Evolutionary conservation across 257 asterid genomes (phyloP), one percentile per base, ranked within the genome.

Genomic region (Ilex asprella): DNA sequence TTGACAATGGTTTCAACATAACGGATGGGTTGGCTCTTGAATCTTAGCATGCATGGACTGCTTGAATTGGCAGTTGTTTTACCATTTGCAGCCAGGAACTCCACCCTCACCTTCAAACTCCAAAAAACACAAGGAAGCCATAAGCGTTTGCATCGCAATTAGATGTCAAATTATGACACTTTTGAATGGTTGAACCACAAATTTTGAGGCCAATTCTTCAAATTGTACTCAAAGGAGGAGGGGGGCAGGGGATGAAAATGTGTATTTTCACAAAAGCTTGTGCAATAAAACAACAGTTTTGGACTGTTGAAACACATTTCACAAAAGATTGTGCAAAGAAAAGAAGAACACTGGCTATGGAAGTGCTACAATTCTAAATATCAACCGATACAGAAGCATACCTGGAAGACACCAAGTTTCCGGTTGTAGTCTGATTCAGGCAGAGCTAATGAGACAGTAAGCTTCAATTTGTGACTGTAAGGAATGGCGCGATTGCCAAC

Each of bases 371-470:
- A 11, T 21, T 21, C 10, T 6, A 11, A 14, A 0, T 46, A 0
- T 10, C 52, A 46, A 14, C 15, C 11, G 4, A 46, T 46, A 3
- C 31, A 51, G 55, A 41, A 30, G 44, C 16, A 8, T 78, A 82
- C 94, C 94, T 85, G 94, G 74, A 85, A 85, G 58, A 80, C 65
- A 41, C 94, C 89, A 46, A 85, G 85, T 59, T 80, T 82, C 10
- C 77, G 61, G 62, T 82, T 82, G 72, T 85, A 80, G 27, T 80
- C 89, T 0, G 94, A 83, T 58, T 86, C 90, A 1, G 90, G 94
- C 76, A 86, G 54, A 5, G 86, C 77, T 35, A 83, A 64, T 10
- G 79, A 75, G 50, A 83, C 82, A 47, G 80, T 69, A 56, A 79
- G 74, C 77, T 63, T 68, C 75, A 79, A 6, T 72, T 79, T 80